Evolutionary conservation across 345 rosid genomes (phyloP).

Genomic region (Citrus glauca): DNA sequence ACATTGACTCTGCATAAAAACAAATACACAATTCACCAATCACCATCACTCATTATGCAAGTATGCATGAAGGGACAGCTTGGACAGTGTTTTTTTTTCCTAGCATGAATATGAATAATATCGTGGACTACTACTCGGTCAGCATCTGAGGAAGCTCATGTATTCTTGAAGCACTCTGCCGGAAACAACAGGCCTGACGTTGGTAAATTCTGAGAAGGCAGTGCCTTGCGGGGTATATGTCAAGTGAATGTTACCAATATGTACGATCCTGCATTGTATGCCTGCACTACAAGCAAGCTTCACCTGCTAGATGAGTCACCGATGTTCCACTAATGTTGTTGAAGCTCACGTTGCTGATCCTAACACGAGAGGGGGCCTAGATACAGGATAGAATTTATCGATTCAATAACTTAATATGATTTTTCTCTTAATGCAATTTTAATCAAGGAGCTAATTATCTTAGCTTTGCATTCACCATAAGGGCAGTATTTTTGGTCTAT

Average conservation of each 20-base stretch:
- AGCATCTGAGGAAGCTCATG: background rate
- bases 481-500: conserved; percentile 55
- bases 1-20: background rate
- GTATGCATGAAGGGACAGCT: conserved; percentile 3
- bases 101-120: background rate
- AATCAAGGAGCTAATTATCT: conserved; percentile 20
- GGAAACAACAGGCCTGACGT: conserved; percentile 34
- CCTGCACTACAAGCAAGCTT: conserved; percentile 49
- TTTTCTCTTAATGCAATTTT: background rate
- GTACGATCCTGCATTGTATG: conserved; percentile 31
- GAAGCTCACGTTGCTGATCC: conserved; percentile 44
- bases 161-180: conserved; percentile 20
- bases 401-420: background rate
- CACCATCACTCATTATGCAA: conserved; percentile 3
- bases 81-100: no score
- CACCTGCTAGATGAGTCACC: conserved; percentile 29
- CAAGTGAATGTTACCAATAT: conserved; percentile 34
- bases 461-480: conserved; percentile 26
- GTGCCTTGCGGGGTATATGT: conserved; percentile 33
- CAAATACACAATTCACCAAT: background rate
- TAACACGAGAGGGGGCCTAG: conserved; percentile 36
- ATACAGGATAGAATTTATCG: background rate
- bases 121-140: background rate
- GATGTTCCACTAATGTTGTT: conserved; percentile 49
- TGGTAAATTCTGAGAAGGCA: conserved; percentile 33